Base-by-base conservation (phyloP, 176 grass and related monocot species). In the Echinochloa phyllopogon region DNA sequence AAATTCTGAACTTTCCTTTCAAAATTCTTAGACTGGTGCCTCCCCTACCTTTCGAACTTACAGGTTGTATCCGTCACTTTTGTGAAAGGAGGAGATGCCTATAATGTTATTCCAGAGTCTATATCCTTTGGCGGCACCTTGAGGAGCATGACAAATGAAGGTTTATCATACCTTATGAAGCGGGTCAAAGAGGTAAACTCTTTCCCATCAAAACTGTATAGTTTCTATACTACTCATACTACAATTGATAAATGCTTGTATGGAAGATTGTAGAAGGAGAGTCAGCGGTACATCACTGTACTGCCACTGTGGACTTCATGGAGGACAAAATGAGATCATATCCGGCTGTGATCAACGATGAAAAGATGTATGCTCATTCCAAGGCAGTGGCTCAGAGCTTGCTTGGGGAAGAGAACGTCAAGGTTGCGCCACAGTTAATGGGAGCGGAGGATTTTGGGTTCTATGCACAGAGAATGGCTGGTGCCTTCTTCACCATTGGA, bases 391-490 rank as follows among this genome's bases (percentile, higher is more conserved):
- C 68, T 0, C 84, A 78, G 57, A 77, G 44, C 33, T n/a, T 97
- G 55, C 81, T 97, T 0, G 94, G 94, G 13, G 63, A 47, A 37
- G 77, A 10, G 8, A 87, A 84, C 24, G 66, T 97, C 44, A 59
- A 10, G 55, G 13, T 91, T n/a, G 44, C 14, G 3, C 49, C 53
- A 4, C 80, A 82, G 37, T 0, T 44, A 0, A 91, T 90, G 86
- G 89, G 77, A 0, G 78, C 89, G 0, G 94, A 97, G 69, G 91
- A 97, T 71, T 93, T 97, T 15, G 88, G 84, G 11, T 97, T 97
- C 84, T 97, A 85, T 21, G 79, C 84, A 2, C 84, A 91, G 51
- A 65, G 52, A 39, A 91, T 97, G 78, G 77, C 94, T 0, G 82
- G 87, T 27, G 84, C 78, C 43, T 74, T 93, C 65, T 93, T 93